Base-by-base conservation (phyloP, 2,329 filamentous ascomycete species). In the Pestalotiopsis fici region DNA sequence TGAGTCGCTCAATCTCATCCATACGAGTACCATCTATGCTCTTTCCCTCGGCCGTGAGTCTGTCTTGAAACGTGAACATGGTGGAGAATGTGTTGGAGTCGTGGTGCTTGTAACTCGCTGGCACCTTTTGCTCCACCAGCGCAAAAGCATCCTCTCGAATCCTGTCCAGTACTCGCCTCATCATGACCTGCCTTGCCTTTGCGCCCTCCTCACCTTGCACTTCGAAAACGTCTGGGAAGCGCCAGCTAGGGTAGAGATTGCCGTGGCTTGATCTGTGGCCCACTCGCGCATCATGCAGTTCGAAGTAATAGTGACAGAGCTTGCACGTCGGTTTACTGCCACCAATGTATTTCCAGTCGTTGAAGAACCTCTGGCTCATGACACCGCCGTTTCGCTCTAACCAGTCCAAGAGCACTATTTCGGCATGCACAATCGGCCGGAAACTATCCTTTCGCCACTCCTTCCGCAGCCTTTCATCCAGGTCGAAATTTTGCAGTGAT, bases 301-400 rank as follows among this genome's bases (percentile, higher is more conserved):
- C 64, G 21, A 75, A 69, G 54, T 72, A 75, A 57, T 70, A 71
- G 23, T 69, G 39, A 47, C 73, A 75, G 1, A 75, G 66, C 15
- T 57, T 60, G 56, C 73, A 75, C 0, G 70, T 71, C 1, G 72
- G 72, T 60, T 75, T 75, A 70, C 72, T 74, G 15, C 61, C 62
- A 11, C 72, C 73, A 27, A 75, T 73, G 62, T 71, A 75, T 21
- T 66, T 69, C 67, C 69, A 71, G 0, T 55, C 61, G 35, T 66
- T 64, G 68, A 72, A 75, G 67, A 75, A 75, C 3, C 59, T 18
- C 2, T 63, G 18, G 1, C 69, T 65, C 4, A 37, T 12, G 18
- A 65, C 47, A 2, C 54, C 64, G 18, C 64, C 66, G 11, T 37
- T 54, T 2, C 28, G 61, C 12, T 66, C 56, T 7, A 74, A 62